These are phyloP conservation scores for Tricholoma bakamatsutake DNA, from an alignment of 768 basidiomycete genomes.

Conservation along the genomic window DNA sequence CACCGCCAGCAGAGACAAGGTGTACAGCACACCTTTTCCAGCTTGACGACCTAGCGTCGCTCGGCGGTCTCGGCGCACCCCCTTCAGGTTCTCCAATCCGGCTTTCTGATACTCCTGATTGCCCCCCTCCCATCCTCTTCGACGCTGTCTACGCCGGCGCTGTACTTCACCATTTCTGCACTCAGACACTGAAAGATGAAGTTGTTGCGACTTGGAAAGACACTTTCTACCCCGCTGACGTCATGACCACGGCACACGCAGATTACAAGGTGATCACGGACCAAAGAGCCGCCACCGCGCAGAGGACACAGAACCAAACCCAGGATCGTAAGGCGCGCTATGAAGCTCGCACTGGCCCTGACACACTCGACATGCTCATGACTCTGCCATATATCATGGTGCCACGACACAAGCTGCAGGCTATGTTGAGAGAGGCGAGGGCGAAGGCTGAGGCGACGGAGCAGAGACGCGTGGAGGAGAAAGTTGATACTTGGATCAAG, in stretches of 20 bases:
- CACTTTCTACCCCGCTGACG: not conserved
- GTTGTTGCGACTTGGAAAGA: too few relatives aligned
- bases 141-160: slow-evolving; percentile 15
- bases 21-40: slow-evolving; percentile 13
- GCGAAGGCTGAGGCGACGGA: slow-evolving; percentile 8
- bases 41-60: not conserved
- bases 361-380: slow-evolving; percentile 9
- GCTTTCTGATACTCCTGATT: slow-evolving; percentile 5
- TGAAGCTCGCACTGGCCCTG: slow-evolving; percentile 3
- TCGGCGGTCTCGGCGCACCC: not conserved
- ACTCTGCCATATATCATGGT: slow-evolving; percentile 10
- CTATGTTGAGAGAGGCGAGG: slow-evolving; percentile 7
- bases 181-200: not conserved
- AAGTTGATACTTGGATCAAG: slow-evolving; percentile 12
- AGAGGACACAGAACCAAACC: slow-evolving; percentile 1
- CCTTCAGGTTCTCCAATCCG: slow-evolving; percentile 8
- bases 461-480: slow-evolving; percentile 10
- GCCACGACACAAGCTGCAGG: slow-evolving; percentile 8
- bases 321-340: not conserved
- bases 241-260: not conserved
- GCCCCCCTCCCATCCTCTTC: slow-evolving; percentile 16
- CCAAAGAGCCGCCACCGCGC: too few relatives aligned
- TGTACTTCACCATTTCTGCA: slow-evolving; percentile 12
- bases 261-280: slow-evolving; percentile 1
- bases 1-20: too few relatives aligned